Evolutionary conservation across 495 filamentous ascomycete genomes (phyloP).

Genomic region (Astrothelium subdiscretum): DNA sequence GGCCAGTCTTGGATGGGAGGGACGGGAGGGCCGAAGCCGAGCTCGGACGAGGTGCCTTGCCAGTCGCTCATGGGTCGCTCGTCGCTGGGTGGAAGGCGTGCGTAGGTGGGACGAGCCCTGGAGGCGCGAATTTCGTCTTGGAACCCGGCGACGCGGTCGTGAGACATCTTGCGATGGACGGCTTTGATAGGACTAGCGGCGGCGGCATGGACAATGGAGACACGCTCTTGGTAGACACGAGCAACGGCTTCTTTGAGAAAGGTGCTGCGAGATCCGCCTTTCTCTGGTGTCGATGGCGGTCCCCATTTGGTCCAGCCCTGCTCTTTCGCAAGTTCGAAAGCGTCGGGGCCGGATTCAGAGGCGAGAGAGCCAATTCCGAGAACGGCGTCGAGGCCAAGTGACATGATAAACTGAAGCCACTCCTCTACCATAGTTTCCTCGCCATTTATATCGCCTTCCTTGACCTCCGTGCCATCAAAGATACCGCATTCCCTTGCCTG

Average conservation of each 20-base stretch:
- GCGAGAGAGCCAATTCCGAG: conserved; percentile 39
- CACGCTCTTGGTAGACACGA: conserved; percentile 44
- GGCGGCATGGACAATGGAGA: conserved; percentile 24
- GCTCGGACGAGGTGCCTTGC: conserved; percentile 7
- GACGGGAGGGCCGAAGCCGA: conserved; percentile 13
- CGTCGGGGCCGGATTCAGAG: conserved; percentile 29
- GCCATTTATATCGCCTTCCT: conserved; percentile 36
- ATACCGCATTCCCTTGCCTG: conserved; percentile 47
- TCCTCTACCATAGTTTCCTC: conserved; percentile 51
- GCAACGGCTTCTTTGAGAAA: conserved; percentile 55
- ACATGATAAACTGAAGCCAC: conserved; percentile 51
- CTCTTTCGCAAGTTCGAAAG: conserved; percentile 41
- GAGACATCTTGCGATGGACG: conserved; percentile 16
- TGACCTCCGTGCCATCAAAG: conserved; percentile 38
- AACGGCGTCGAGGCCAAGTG: conserved; percentile 46
- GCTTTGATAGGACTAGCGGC: conserved; percentile 16
- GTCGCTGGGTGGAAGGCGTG: conserved; percentile 16
- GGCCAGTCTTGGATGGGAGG: conserved; percentile 3
- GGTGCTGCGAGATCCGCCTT: conserved; percentile 36
- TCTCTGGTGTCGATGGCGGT: conserved; percentile 24
- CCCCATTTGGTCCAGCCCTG: conserved; percentile 49
- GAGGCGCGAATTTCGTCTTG: conserved; percentile 21
- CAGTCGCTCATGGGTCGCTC: conserved; percentile 29
- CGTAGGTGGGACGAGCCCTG: conserved; percentile 12
- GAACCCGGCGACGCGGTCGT: conserved; percentile 19